A percentile compares a stretch with the other conserved stretches of the same genome.
Evolutionary conservation across 306 rosid species (phyloP).

Genomic region (Crotalaria pallida): DNA sequence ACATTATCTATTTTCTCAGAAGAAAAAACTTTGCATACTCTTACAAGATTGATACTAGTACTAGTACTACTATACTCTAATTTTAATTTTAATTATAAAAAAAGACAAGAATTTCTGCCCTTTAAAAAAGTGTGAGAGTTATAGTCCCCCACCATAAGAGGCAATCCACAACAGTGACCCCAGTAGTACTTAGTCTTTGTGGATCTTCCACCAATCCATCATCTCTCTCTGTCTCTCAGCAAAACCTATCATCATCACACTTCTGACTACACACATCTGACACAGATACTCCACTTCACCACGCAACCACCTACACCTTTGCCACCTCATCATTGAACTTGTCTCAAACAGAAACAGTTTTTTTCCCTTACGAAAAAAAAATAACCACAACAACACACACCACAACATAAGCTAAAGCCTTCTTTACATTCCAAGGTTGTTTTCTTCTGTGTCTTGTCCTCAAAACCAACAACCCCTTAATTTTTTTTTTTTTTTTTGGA

Average conservation of each 20-base stretch:
- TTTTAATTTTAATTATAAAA: background rate
- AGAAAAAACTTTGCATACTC: no score
- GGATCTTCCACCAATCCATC: background rate
- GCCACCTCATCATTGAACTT: conserved; percentile 22
- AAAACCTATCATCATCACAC: background rate
- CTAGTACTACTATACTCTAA: no score
- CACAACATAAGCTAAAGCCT: background rate
- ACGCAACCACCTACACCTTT: background rate
- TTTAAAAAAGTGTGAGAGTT: conserved; percentile 17
- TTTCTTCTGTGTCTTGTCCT: conserved; percentile 5
- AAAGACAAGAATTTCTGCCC: background rate
- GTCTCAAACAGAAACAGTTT: background rate
- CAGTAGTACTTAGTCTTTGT: background rate
- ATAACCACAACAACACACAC: background rate
- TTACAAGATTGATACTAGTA: no score
- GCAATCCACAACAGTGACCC: background rate
- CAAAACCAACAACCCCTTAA: background rate
- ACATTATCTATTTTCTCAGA: no score
- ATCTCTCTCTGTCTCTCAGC: conserved; percentile 8
- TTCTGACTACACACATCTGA: background rate
- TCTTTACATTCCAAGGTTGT: background rate
- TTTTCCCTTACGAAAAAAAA: conserved; percentile 6
- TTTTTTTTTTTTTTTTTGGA: background rate
- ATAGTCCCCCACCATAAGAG: conserved; percentile 18
- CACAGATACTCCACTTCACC: conserved; percentile 13